These are phyloP conservation scores for Ceratocystis lukuohia DNA, from an alignment of 2,329 filamentous ascomycete species.

Conservation along the genomic window DNA sequence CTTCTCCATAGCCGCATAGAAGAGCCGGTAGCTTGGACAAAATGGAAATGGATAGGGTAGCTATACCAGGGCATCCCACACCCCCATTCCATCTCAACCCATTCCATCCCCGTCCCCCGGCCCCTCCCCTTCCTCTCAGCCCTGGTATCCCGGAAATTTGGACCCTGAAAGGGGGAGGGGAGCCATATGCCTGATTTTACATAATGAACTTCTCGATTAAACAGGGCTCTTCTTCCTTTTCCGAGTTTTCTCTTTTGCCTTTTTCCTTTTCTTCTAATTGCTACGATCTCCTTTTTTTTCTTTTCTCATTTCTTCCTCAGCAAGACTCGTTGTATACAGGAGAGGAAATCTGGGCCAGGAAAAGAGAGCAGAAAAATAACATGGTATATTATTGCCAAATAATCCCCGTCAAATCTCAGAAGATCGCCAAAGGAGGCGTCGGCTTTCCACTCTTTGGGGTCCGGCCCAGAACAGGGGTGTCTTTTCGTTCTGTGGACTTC, in stretches of 20 bases:
- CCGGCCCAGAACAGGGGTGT: background rate
- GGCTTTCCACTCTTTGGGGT: conserved; percentile 1
- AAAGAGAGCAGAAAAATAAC: background rate
- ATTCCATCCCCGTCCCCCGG: background rate
- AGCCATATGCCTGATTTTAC: conserved; percentile 5
- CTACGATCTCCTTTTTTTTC: background rate
- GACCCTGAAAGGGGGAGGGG: conserved; percentile 2
- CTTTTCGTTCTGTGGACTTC: background rate
- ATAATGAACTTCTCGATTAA: background rate
- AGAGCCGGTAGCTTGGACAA: background rate
- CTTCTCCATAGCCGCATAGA: background rate
- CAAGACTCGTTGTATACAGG: background rate
- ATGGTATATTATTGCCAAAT: background rate
- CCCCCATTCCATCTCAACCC: background rate
- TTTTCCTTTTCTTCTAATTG: background rate
- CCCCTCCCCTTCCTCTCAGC: background rate
- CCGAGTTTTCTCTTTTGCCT: background rate
- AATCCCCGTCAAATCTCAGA: background rate
- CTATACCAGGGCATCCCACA: background rate
- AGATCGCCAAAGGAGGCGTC: background rate
- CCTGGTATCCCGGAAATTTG: conserved; percentile 5
- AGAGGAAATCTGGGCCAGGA: background rate
- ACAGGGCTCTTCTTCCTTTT: background rate
- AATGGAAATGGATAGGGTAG: conserved; percentile 1
- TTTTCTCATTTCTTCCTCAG: background rate